phyloP scores from a whole-genome alignment of 179 eudicot species.

The Patellifolia procumbens region DNA sequence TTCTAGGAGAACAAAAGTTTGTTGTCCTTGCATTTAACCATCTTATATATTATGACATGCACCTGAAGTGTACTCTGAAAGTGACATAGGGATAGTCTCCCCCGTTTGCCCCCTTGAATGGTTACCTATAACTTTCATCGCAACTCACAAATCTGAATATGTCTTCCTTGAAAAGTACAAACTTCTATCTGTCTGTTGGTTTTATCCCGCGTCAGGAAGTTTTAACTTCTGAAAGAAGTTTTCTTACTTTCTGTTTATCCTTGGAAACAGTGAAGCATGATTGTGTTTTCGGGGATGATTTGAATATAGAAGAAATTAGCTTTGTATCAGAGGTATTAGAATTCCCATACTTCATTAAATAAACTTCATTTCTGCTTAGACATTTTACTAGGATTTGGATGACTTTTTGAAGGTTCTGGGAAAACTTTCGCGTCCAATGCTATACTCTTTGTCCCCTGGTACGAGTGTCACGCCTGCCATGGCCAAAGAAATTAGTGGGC shows the following conservation, averaged over 20 bases:
- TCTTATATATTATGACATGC: background rate
- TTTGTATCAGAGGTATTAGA: constrained; percentile 71
- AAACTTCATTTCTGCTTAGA: background rate
- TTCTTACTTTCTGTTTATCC: constrained; percentile 9
- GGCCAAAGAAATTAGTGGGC: constrained; percentile 63
- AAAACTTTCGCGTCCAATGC: constrained; percentile 50
- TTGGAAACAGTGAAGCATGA: constrained; percentile 84
- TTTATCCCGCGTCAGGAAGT: background rate
- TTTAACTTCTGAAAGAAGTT: background rate
- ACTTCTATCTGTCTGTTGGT: background rate
- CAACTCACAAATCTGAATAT: background rate
- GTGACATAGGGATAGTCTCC: background rate
- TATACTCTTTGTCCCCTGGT: constrained; percentile 94
- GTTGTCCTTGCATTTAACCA: background rate
- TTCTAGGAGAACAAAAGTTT: background rate
- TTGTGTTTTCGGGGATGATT: constrained; percentile 93
- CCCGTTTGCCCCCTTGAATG: background rate
- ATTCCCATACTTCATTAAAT: background rate
- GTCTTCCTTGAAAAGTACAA: background rate
- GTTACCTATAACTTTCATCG: background rate
- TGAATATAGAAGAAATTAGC: constrained; percentile 68
- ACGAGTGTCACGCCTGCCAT: constrained; percentile 76
- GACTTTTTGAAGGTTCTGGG: constrained; percentile 54
- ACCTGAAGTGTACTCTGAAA: background rate
- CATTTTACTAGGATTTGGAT: constrained; percentile 2